These are phyloP conservation scores for Kwoniella heveanensis DNA, from an alignment of 768 basidiomycete genomes.

Conservation along the genomic window DNA sequence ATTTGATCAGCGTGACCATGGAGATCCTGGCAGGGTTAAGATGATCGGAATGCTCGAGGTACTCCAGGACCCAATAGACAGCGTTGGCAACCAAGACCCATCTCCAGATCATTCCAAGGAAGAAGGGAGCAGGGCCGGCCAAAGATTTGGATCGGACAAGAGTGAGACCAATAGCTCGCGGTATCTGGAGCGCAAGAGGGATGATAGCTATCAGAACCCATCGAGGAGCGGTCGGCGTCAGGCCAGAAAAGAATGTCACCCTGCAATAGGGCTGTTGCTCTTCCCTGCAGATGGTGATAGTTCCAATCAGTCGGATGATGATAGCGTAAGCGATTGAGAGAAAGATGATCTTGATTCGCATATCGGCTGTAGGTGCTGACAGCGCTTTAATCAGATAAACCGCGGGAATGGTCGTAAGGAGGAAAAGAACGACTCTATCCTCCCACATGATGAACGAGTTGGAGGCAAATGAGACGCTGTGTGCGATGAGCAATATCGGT, in stretches of 20 bases:
- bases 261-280: slow-evolving; percentile 88
- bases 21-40: slow-evolving; percentile 48
- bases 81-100: slow-evolving; percentile 66
- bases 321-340: slow-evolving; percentile 69
- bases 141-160: slow-evolving; percentile 72
- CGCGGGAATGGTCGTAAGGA: slow-evolving; percentile 65
- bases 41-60: slow-evolving; percentile 61
- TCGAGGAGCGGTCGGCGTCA: slow-evolving; percentile 67
- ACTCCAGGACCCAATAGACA: slow-evolving; percentile 79
- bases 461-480: slow-evolving; percentile 76
- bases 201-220: slow-evolving; percentile 65
- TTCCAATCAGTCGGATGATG: slow-evolving; percentile 72
- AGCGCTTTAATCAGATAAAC: slow-evolving; percentile 67
- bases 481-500: slow-evolving; percentile 60
- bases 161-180: slow-evolving; percentile 63
- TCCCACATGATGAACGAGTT: slow-evolving; percentile 99
- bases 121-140: slow-evolving; percentile 68
- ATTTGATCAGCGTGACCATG: slow-evolving; percentile 62
- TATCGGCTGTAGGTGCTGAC: slow-evolving; percentile 66
- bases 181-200: slow-evolving; percentile 64
- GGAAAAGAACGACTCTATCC: slow-evolving; percentile 76
- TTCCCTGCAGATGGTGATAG: slow-evolving; percentile 88
- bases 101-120: slow-evolving; percentile 62
- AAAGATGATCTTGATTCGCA: slow-evolving; percentile 74
- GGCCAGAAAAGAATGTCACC: slow-evolving; percentile 84